A percentile compares a stretch with the other conserved stretches of the same genome.
Evolutionary conservation across 768 basidiomycete genomes (phyloP).

Genomic region (Termitomyces bulborhizus): DNA sequence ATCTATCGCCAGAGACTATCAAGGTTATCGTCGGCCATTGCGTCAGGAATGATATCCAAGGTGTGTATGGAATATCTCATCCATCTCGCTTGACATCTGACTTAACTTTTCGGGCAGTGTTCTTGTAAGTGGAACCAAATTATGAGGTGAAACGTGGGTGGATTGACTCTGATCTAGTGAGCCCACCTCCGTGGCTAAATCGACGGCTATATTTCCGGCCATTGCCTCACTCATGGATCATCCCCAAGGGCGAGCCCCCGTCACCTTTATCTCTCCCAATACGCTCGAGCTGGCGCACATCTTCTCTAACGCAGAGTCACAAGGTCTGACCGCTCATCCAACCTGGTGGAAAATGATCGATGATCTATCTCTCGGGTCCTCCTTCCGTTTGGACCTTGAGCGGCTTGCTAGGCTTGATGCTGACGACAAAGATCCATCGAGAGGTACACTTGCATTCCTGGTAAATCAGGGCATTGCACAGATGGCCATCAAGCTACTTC

Average conservation of each 20-base stretch:
- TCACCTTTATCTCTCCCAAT: slow-evolving; percentile 83
- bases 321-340: slow-evolving; percentile 45
- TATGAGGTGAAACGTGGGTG: background rate
- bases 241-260: slow-evolving; percentile 28
- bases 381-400: slow-evolving; percentile 62
- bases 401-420: slow-evolving; percentile 45
- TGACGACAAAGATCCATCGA: slow-evolving; percentile 30
- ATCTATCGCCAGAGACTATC: slow-evolving; percentile 54
- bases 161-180: slow-evolving; percentile 43
- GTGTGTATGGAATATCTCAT: slow-evolving; percentile 33
- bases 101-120: slow-evolving; percentile 37
- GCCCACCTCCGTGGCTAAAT: slow-evolving; percentile 88
- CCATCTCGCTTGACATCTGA: background rate
- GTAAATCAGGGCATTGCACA: slow-evolving; percentile 67
- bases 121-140: slow-evolving; percentile 52
- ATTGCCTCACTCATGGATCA: slow-evolving; percentile 32
- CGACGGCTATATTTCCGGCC: slow-evolving; percentile 61
- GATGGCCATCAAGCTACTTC: slow-evolving; percentile 77
- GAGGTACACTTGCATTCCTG: slow-evolving; percentile 54
- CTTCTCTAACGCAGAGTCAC: slow-evolving; percentile 35
- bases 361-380: slow-evolving; percentile 54
- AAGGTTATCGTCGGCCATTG: slow-evolving; percentile 47
- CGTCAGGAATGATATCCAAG: slow-evolving; percentile 35
- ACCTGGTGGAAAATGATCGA: slow-evolving; percentile 66
- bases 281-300: slow-evolving; percentile 65